Percentiles rank a stretch among this genome's conserved stretches.
Evolutionary conservation across 202 grass and related monocot genomes (phyloP).

Genomic region (Panicum virgatum): DNA sequence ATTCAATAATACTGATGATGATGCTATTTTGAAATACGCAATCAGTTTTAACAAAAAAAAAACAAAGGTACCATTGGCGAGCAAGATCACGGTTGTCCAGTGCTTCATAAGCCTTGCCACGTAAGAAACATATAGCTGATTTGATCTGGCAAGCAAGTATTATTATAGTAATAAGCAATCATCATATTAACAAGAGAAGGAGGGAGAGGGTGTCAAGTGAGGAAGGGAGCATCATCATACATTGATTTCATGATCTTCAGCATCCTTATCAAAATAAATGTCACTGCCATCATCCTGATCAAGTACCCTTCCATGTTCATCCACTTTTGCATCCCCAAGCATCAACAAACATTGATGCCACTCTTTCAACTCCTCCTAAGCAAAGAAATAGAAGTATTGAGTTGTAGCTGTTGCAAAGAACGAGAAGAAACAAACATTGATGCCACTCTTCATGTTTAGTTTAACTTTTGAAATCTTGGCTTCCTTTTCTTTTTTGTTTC

Average conservation of each 20-base stretch:
- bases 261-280: constrained; percentile 94
- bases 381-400: constrained; percentile 23
- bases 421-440: constrained; percentile 4
- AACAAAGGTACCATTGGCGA: constrained; percentile 58
- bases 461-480: too few relatives aligned
- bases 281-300: constrained; percentile 70
- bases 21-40: background rate
- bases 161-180: constrained; percentile 30
- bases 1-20: constrained; percentile 4
- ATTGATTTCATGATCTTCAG: constrained; percentile 94
- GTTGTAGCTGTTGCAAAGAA: too few relatives aligned
- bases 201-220: background rate
- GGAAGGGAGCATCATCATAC: constrained; percentile 39
- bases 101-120: constrained; percentile 97
- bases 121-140: constrained; percentile 91
- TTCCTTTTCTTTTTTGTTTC: too few relatives aligned
- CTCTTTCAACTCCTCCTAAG: constrained; percentile 95
- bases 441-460: too few relatives aligned
- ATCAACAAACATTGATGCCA: constrained; percentile 97
- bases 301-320: constrained; percentile 80
- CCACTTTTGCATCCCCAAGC: constrained; percentile 96
- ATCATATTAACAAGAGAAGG: background rate
- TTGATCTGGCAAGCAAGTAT: constrained; percentile 62
- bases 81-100: constrained; percentile 90
- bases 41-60: constrained; percentile 22